Evolutionary conservation across 495 filamentous ascomycete genomes (phyloP), one percentile per base, ranked within the genome.

Genomic region (Barbatosphaeria neglecta): DNA sequence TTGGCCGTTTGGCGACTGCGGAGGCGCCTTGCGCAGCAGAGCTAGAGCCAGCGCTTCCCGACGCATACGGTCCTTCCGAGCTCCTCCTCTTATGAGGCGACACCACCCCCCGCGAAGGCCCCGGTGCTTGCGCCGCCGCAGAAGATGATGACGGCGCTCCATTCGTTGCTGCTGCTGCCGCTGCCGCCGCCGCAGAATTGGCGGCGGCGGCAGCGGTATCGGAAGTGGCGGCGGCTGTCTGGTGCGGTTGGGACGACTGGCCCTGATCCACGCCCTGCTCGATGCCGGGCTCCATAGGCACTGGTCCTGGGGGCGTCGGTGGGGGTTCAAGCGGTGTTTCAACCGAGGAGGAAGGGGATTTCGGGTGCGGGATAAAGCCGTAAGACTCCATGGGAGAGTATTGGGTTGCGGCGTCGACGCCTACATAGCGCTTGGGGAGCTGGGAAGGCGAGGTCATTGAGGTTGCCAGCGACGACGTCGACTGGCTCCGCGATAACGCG

Each of bases 371-470:
- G 45, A 63, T 51, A 45, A 62, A 60, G 51, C 57, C 50, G 46
- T 67, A 66, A 13, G 63, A 67, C 56, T 70, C 67, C 68, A 68
- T 68, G 18, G 75, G 75, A 53, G 73, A 74, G 50, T 75, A 77
- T 57, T 77, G 74, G 37, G 74, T 77, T 48, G 71, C 71, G 42
- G 76, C 70, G 56, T 78, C 74, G 54, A 69, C 66, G 50, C 55
- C 67, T 57, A 69, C 69, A 68, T 71, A 70, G 61, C 64, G 63
- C 45, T 59, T 65, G 31, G 68, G 57, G 46, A 63, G 31, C 40
- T 53, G 55, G 23, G 58, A 56, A 4, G 66, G 64, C 31, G 66
- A 65, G 41, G 59, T 56, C 50, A 60, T 53, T 43, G 61, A 46
- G 24, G 56, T 51, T 19, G 63, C 47, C 22, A 58, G 53, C 22